phyloP scores from a whole-genome alignment of 106 monocot genomes.

The Allium cepa region DNA sequence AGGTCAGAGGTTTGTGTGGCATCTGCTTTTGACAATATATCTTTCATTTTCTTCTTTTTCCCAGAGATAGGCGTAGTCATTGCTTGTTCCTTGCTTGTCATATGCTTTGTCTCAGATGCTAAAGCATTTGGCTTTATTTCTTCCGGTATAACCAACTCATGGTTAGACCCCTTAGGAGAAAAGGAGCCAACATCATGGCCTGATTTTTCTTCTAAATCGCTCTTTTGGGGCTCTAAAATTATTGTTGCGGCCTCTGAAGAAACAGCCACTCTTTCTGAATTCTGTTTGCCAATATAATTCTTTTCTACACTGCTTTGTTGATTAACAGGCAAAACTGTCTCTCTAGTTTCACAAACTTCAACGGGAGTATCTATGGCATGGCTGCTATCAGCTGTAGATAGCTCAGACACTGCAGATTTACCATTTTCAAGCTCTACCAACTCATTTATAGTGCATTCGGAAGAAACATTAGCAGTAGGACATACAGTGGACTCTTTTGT shows the following conservation, averaged over 20 bases:
- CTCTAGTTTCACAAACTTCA: slow-evolving; percentile 4
- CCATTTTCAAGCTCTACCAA: slow-evolving; percentile 2
- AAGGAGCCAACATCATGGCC: slow-evolving; percentile 1
- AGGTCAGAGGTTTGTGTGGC: slow-evolving; percentile 59
- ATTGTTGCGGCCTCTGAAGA: neutral
- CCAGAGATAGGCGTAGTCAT: slow-evolving; percentile 14
- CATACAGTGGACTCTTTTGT: neutral
- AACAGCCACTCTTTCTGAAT: neutral
- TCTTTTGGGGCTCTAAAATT: too few relatives aligned
- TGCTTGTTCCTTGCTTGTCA: slow-evolving; percentile 14
- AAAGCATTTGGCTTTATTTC: neutral
- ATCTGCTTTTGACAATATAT: slow-evolving; percentile 71
- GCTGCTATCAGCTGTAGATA: slow-evolving; percentile 3
- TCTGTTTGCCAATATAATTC: neutral
- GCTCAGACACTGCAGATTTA: slow-evolving; percentile 1
- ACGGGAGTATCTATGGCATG: slow-evolving; percentile 5
- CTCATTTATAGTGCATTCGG: slow-evolving; percentile 10
- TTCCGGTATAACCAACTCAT: slow-evolving; percentile 2
- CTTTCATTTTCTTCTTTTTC: slow-evolving; percentile 50
- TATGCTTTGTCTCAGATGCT: slow-evolving; percentile 18
- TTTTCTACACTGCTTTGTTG: slow-evolving; percentile 1
- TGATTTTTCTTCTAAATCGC: neutral
- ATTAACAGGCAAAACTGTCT: neutral
- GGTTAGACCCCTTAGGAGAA: neutral
- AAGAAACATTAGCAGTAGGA: slow-evolving; percentile 6